Evolutionary conservation across 2,329 filamentous ascomycete genomes (phyloP).

Genomic region (Diplodia mutila): DNA sequence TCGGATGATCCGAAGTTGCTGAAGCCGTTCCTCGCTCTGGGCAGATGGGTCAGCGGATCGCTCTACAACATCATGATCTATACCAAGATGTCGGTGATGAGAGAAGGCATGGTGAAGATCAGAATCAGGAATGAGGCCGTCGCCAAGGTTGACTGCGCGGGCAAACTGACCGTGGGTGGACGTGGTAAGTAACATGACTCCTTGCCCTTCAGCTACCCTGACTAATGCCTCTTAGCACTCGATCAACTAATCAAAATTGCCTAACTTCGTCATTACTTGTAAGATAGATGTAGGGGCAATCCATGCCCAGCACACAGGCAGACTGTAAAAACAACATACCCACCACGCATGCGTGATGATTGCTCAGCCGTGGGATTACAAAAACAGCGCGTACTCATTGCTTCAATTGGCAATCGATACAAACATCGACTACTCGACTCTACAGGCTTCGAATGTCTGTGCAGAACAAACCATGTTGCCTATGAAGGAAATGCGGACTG

Average conservation of each 20-base stretch:
- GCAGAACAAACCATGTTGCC: no score
- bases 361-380: not conserved
- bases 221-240: not conserved
- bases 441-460: no score
- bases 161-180: not conserved
- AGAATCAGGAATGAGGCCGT: not conserved
- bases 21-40: not conserved
- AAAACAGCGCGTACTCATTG: not conserved
- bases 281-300: not conserved
- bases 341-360: no score
- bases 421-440: no score
- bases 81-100: conserved; percentile 19
- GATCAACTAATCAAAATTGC: conserved; percentile 4
- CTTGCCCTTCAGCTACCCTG: not conserved
- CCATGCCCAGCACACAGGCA: no score
- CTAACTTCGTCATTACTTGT: not conserved
- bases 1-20: not conserved
- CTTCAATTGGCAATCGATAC: no score
- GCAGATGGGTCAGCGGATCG: conserved; percentile 4
- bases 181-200: not conserved
- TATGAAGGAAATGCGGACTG: no score
- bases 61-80: conserved; percentile 12
- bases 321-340: no score
- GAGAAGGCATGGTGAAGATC: conserved; percentile 9
- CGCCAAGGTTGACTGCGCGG: conserved; percentile 13